phyloP scores from a whole-genome alignment of 2,329 filamentous ascomycete genomes.

The Thelonectria rubi region DNA sequence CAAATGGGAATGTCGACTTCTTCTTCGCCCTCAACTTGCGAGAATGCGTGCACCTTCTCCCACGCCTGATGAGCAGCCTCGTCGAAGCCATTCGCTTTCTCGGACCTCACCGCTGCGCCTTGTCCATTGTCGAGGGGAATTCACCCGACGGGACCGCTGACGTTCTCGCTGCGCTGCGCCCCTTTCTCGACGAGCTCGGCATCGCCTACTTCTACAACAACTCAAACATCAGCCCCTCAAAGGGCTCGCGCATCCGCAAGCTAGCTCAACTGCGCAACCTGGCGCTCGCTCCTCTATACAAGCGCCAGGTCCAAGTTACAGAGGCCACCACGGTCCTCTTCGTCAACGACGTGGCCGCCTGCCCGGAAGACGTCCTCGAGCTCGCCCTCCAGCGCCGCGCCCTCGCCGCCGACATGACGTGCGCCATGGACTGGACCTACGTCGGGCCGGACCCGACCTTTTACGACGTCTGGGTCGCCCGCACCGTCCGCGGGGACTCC shows the following conservation, averaged over 20 bases:
- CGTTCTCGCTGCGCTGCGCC: conserved; percentile 54
- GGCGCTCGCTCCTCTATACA: conserved; percentile 58
- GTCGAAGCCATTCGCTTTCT: conserved; percentile 60
- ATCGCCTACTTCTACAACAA: conserved; percentile 53
- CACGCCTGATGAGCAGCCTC: conserved; percentile 61
- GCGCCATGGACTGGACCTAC: conserved; percentile 66
- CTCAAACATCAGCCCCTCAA: conserved; percentile 54
- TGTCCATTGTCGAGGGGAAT: conserved; percentile 65
- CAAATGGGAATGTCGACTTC: conserved; percentile 43
- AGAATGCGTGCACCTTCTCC: conserved; percentile 55
- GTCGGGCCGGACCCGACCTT: conserved; percentile 56
- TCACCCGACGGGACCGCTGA: conserved; percentile 64
- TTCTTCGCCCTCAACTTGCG: conserved; percentile 66
- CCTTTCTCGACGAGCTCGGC: conserved; percentile 51
- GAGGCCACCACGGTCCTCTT: conserved; percentile 57
- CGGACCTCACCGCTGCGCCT: conserved; percentile 58
- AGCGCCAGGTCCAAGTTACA: conserved; percentile 23
- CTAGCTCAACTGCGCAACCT: conserved; percentile 63
- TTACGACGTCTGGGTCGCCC: conserved; percentile 36
- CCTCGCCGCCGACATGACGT: conserved; percentile 63
- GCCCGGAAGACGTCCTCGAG: conserved; percentile 65
- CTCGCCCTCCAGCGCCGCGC: conserved; percentile 56
- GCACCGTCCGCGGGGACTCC: background rate
- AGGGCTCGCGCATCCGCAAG: conserved; percentile 55
- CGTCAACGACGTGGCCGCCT: conserved; percentile 62